phyloP scores from a whole-genome alignment of 345 rosid genomes.

The Eucalyptus marginata region DNA sequence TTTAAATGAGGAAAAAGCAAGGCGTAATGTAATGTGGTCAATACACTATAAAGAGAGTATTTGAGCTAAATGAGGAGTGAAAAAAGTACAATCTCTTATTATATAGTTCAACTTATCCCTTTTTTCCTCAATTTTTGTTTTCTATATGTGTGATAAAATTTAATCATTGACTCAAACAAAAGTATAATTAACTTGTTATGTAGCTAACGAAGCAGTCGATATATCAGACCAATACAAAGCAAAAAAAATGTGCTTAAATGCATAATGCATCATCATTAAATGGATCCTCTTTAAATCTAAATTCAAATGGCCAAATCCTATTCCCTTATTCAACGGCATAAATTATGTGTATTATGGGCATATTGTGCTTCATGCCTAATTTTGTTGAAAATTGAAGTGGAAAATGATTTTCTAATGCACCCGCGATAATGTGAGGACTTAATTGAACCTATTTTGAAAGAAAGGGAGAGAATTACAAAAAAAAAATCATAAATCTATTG shows the following conservation, averaged over 20 bases:
- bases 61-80: not conserved
- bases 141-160: not conserved
- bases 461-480: too few species aligned
- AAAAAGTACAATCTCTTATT: not conserved
- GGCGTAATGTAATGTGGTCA: too few species aligned
- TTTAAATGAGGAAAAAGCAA: too few species aligned
- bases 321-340: not conserved
- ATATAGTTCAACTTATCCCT: not conserved
- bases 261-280: not conserved
- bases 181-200: not conserved
- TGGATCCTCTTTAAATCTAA: not conserved
- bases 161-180: not conserved
- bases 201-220: not conserved
- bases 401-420: not conserved
- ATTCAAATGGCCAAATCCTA: not conserved
- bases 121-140: not conserved
- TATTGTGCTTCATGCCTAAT: not conserved
- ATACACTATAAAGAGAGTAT: too few species aligned
- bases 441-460: not conserved
- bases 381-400: not conserved
- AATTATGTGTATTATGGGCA: not conserved
- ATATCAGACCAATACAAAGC: too few species aligned
- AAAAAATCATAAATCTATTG: too few species aligned
- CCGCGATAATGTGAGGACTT: not conserved
- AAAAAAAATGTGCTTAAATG: too few species aligned